Conservation (phyloP, 257 asterid genomes). For the Mitragyna speciosa region DNA sequence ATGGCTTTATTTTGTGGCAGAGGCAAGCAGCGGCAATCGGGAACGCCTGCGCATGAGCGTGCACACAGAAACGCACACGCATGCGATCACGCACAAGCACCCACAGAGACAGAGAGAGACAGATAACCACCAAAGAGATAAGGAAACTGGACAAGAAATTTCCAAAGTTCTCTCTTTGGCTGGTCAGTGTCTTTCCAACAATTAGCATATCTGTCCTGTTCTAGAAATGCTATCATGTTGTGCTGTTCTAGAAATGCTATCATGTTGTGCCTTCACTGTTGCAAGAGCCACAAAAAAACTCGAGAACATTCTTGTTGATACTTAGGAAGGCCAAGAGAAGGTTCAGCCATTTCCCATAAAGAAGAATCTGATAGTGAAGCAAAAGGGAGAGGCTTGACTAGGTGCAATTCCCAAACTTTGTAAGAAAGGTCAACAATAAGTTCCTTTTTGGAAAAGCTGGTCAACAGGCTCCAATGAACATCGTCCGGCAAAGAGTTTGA, state of each 20-base stretch:
- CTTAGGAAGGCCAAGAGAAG: not conserved
- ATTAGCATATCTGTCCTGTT: too few relatives aligned
- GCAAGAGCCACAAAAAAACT: too few relatives aligned
- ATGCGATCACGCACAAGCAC: too few relatives aligned
- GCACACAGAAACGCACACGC: too few relatives aligned
- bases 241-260: not conserved
- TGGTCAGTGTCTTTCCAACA: not conserved
- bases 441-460: not conserved
- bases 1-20: not conserved
- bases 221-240: not conserved
- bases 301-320: not conserved
- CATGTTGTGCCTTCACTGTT: not conserved
- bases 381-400: not conserved
- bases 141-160: too few relatives aligned
- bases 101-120: not conserved
- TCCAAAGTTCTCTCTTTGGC: not conserved
- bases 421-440: not conserved
- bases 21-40: not conserved
- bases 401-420: not conserved
- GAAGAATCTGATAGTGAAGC: not conserved
- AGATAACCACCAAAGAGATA: too few relatives aligned
- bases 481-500: not conserved
- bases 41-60: too few relatives aligned
- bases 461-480: not conserved
- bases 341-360: not conserved